These are phyloP conservation scores for Plasmodium reichenowi DNA, from an alignment of 169 alveolate species.

Conservation along the genomic window DNA sequence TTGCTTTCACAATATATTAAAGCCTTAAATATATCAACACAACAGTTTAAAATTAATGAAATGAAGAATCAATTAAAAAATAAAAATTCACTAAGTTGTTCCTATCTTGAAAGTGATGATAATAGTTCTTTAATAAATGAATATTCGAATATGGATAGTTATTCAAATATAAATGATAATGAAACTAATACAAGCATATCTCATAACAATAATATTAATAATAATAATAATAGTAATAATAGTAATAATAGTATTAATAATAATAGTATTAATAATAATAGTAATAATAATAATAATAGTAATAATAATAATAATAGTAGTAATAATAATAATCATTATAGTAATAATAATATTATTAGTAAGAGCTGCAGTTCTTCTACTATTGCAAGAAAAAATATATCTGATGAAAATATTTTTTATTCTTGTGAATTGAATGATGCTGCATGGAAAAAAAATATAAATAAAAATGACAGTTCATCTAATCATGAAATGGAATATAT, in stretches of 20 bases:
- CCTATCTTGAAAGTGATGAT: conserved; percentile 13
- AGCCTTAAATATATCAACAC: conserved; percentile 67
- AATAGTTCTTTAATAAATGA: conserved; percentile 10
- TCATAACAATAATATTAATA: neutral
- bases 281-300: neutral
- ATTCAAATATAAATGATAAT: conserved; percentile 12
- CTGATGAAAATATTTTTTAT: conserved; percentile 15
- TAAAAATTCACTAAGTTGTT: conserved; percentile 26
- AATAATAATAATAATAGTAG: neutral
- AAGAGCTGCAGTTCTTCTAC: conserved; percentile 4
- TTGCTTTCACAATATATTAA: conserved; percentile 59
- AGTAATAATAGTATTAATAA: neutral
- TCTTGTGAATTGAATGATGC: conserved; percentile 41
- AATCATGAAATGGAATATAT: conserved; percentile 12
- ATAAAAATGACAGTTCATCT: conserved; percentile 1
- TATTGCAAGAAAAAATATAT: conserved; percentile 14
- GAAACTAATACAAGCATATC: neutral
- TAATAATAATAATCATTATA: neutral
- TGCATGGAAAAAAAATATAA: neutral
- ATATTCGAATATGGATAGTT: neutral
- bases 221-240: neutral
- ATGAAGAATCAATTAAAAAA: conserved; percentile 8
- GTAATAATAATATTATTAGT: neutral
- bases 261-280: neutral
- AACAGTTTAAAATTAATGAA: conserved; percentile 70